Evolutionary conservation across 176 grass and related monocot species (phyloP), one percentile per base, ranked within the genome.

Genomic region (Rhynchospora pubera): DNA sequence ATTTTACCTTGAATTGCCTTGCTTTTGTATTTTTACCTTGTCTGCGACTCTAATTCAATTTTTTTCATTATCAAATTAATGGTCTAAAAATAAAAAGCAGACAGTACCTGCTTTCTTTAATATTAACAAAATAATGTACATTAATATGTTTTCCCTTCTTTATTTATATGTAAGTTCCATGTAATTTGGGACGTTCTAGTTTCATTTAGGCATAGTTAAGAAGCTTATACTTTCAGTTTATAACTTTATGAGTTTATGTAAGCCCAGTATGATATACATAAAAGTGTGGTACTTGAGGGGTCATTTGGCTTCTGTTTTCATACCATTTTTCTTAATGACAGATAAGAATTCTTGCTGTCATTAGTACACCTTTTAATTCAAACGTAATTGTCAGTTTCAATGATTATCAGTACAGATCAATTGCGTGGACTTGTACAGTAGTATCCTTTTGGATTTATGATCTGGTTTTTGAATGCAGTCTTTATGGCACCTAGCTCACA

Each of bases 401-500:
- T 52, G 46, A 26, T 53, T 28, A 6, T 53, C 51, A 26, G 11
- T 9, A 46, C 6, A 62, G 45, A 44, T 24, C 44, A 80, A 13
- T 2, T 62, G 30, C 15, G 7, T 10, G 18, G 30, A 46, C 1
- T 46, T 44, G 14, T 80, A 23, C 4, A 61, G 16, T 80, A 61
- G 16, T 80, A 62, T 26, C 10, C 7, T 74, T 73, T 24, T 50
- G 5, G 24, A 74, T 62, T n/a, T 80, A 79, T 43, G 26, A 61
- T 79, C n/a, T 79, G 18, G 42, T 80, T 80, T 34, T 80, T 62
- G 22, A 24, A 24, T 80, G 34, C 79, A 82, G 79, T 44, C 9
- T 82, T 26, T 82, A 66, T 52, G 60, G 23, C 22, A 32, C 62
- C 60, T 82, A 82, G 58, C 43, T 66, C 79, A 65, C 60, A 50